These are phyloP conservation scores for Pythium aristosporum DNA, from an alignment of 352 stramenopile genomes.

Conservation along the genomic window DNA sequence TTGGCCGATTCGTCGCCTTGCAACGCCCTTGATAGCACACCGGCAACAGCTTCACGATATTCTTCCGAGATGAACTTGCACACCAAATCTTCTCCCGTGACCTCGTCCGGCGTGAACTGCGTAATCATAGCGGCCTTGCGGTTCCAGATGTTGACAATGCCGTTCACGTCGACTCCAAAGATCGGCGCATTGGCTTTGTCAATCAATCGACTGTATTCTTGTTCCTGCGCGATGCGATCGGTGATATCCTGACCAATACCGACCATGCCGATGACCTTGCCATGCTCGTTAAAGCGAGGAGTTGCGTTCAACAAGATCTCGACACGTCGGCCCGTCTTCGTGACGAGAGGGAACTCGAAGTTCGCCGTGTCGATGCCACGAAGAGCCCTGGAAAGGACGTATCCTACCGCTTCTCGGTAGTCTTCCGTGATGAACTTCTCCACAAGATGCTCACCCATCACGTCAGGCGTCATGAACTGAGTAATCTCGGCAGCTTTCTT, in stretches of 20 bases:
- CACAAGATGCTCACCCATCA: conserved; percentile 87
- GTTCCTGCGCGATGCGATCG: conserved; percentile 86
- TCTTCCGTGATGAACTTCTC: conserved; percentile 86
- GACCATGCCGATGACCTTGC: conserved; percentile 79
- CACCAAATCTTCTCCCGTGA: conserved; percentile 87
- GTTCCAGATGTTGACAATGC: conserved; percentile 90
- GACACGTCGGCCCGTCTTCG: conserved; percentile 60
- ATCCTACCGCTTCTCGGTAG: conserved; percentile 59
- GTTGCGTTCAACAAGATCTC: conserved; percentile 83
- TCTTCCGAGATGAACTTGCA: conserved; percentile 89
- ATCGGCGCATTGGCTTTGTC: conserved; percentile 91
- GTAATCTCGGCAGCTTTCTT: conserved; percentile 89
- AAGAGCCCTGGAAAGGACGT: conserved; percentile 66
- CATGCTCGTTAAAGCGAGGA: conserved; percentile 68
- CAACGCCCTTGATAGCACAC: conserved; percentile 63
- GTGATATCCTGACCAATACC: conserved; percentile 87
- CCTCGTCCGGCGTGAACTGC: conserved; percentile 87
- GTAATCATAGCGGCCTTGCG: conserved; percentile 90
- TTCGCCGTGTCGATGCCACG: conserved; percentile 75
- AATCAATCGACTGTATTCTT: conserved; percentile 86
- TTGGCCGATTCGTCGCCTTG: conserved; percentile 69
- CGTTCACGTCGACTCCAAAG: conserved; percentile 84
- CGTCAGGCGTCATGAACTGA: conserved; percentile 85
- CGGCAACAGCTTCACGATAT: conserved; percentile 58
- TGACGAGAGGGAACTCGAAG: conserved; percentile 84